Conservation (phyloP, 331 rosid species). For the Arachis monticola region DNA sequence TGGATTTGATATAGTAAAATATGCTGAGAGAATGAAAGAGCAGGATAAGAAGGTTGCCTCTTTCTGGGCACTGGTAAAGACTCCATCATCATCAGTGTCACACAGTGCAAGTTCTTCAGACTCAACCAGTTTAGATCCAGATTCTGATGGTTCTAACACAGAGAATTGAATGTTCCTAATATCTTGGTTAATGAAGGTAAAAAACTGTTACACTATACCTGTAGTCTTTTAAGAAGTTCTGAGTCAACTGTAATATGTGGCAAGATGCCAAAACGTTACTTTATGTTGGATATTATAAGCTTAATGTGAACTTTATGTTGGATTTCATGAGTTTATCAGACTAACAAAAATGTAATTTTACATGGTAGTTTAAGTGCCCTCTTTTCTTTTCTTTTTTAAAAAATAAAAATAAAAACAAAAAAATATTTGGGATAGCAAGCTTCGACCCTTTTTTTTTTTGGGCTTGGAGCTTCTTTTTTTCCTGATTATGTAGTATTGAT, state of each 20-base stretch:
- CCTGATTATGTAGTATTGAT: slow-evolving; percentile 5
- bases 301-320: slow-evolving; percentile 12
- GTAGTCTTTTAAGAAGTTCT: slow-evolving; percentile 34
- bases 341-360: no score
- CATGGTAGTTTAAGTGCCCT: no score
- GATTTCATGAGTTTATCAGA: not conserved
- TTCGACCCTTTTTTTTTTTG: no score
- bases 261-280: slow-evolving; percentile 24
- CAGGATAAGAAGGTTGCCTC: slow-evolving; percentile 59
- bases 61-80: slow-evolving; percentile 54
- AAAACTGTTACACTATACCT: slow-evolving; percentile 1
- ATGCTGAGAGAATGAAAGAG: slow-evolving; percentile 83
- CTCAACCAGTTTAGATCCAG: slow-evolving; percentile 44
- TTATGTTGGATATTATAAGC: not conserved
- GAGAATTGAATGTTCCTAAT: slow-evolving; percentile 43
- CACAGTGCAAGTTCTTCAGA: slow-evolving; percentile 47
- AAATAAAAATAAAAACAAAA: no score
- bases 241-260: slow-evolving; percentile 29
- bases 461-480: not conserved
- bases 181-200: slow-evolving; percentile 1
- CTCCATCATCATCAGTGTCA: slow-evolving; percentile 37
- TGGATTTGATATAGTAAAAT: slow-evolving; percentile 61
- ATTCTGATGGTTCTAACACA: slow-evolving; percentile 53
- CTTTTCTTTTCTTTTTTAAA: no score
- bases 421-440: no score